A percentile compares a stretch with the other conserved stretches of the same genome.
These are phyloP conservation scores for Boletus pseudopeckii DNA, from an alignment of 768 basidiomycete species.

Conservation along the genomic window DNA sequence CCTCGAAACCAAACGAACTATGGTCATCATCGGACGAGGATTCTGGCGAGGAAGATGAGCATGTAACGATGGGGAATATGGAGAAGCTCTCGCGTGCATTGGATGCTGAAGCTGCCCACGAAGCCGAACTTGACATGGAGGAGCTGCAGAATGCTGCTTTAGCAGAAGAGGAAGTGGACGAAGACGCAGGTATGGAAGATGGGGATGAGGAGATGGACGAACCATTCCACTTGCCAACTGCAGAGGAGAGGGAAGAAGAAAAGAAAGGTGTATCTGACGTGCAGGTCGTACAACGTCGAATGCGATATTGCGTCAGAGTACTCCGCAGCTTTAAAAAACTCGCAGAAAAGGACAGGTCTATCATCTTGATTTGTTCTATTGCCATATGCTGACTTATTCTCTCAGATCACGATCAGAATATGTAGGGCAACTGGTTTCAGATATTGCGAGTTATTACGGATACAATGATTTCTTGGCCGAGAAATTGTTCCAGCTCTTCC, in stretches of 20 bases:
- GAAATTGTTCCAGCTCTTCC: conserved; percentile 92
- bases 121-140: conserved; percentile 65
- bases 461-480: conserved; percentile 95
- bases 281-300: conserved; percentile 71
- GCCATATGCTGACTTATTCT: conserved; percentile 4
- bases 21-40: conserved; percentile 42
- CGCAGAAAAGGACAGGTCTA: conserved; percentile 62
- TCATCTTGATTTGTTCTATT: conserved; percentile 1
- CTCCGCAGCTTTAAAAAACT: conserved; percentile 69
- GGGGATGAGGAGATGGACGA: conserved; percentile 36
- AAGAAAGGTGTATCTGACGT: conserved; percentile 67
- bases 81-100: conserved; percentile 76
- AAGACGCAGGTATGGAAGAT: conserved; percentile 40
- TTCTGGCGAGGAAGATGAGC: conserved; percentile 50
- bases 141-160: conserved; percentile 58
- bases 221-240: conserved; percentile 64
- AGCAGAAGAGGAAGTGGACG: conserved; percentile 47
- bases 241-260: conserved; percentile 70
- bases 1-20: conserved; percentile 16
- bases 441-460: conserved; percentile 94
- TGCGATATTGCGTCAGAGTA: conserved; percentile 72
- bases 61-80: conserved; percentile 75
- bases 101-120: conserved; percentile 61
- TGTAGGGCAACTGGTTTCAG: conserved; percentile 78
- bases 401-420: conserved; percentile 86